Evolutionary conservation across 208 protist species (phyloP).

Genomic region (Blastocrithidia nonstop): DNA sequence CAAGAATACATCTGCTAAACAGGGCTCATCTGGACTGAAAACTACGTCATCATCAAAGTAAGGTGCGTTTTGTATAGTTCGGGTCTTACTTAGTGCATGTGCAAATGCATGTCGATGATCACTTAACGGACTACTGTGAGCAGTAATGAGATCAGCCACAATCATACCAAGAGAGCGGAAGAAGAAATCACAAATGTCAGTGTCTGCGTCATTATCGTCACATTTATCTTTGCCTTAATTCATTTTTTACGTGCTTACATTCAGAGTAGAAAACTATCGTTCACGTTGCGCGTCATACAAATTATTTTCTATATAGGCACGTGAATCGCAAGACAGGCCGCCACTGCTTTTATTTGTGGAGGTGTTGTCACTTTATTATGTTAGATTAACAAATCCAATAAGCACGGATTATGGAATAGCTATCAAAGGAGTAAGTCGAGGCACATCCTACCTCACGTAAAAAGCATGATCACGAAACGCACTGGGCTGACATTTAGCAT

Average conservation of each 20-base stretch:
- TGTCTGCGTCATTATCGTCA: slow-evolving; percentile 1
- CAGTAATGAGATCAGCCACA: slow-evolving; percentile 68
- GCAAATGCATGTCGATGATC: slow-evolving; percentile 58
- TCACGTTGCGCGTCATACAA: slow-evolving; percentile 47
- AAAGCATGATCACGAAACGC: slow-evolving; percentile 67
- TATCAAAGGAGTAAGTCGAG: slow-evolving; percentile 44
- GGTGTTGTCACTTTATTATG: slow-evolving; percentile 4
- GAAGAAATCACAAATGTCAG: slow-evolving; percentile 79
- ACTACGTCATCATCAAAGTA: slow-evolving; percentile 75
- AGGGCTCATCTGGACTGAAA: slow-evolving; percentile 39
- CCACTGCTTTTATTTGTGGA: no score
- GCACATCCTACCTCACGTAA: slow-evolving; percentile 29
- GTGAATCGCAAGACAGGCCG: no score
- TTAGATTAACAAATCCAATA: slow-evolving; percentile 59
- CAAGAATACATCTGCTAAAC: slow-evolving; percentile 70
- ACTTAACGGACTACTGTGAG: slow-evolving; percentile 52
- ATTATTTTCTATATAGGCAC: slow-evolving; percentile 37
- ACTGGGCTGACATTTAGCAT: slow-evolving; percentile 16
- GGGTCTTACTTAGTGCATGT: slow-evolving; percentile 36
- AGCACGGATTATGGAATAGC: slow-evolving; percentile 61
- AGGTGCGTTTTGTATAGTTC: slow-evolving; percentile 72
- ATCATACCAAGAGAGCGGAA: slow-evolving; percentile 78
- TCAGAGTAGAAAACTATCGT: slow-evolving; percentile 68
- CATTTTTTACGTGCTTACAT: slow-evolving; percentile 42
- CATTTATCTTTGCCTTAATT: slow-evolving; percentile 22